Base-by-base conservation (phyloP, 2,329 filamentous ascomycete species). In the Coniochaeta ligniaria region DNA sequence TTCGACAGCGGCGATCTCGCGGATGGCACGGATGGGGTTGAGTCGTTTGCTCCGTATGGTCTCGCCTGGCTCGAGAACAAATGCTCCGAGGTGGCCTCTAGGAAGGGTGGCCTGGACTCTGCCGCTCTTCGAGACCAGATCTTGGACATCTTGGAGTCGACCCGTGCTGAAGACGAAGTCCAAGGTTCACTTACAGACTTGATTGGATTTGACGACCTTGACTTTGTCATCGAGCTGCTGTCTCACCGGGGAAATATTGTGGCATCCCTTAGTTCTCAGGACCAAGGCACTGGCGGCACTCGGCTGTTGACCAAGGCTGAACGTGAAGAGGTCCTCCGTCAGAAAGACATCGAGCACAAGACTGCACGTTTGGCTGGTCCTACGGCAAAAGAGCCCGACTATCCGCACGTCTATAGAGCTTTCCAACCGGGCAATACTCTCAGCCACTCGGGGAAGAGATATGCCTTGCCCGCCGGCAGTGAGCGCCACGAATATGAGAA, bases 211-310 rank as follows among this genome's bases (percentile, higher is more conserved):
- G 92, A 95, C 67, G 92, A 98, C 69, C 80, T 99, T 20, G 94
- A 99, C 65, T 87, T 99, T 68, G 89, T 98, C 59, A 93, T 93
- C 63, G 91, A 97, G 64, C 78, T 98, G n/a, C 88, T 98, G 59
- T 83, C 86, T 2, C 87, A 94, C 71, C 85, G 92, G 59, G 78
- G 83, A 58, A 84, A 90, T 54, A 84, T 98, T 52, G 73, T 87
- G 12, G 75, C 81, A 11, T 57, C 54, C 12, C 31, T 57, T 12
- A 7, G 11, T 35, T 36, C 54, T 36, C 17, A 36, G 7, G 35
- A 38, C n/a, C 54, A 57, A n/a, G 31, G 54, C 16, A 22, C 16
- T 17, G 35, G 26, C 9, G 22, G 16, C 28, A 26, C 56, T 43
- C 83, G 82, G 57, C 79, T 98, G 5, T 81, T 96, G 64, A 92